Percentiles rank a stretch among this genome's conserved stretches.
Conservation (phyloP, 169 alveolate species). For the Plasmodium knowlesi region DNA sequence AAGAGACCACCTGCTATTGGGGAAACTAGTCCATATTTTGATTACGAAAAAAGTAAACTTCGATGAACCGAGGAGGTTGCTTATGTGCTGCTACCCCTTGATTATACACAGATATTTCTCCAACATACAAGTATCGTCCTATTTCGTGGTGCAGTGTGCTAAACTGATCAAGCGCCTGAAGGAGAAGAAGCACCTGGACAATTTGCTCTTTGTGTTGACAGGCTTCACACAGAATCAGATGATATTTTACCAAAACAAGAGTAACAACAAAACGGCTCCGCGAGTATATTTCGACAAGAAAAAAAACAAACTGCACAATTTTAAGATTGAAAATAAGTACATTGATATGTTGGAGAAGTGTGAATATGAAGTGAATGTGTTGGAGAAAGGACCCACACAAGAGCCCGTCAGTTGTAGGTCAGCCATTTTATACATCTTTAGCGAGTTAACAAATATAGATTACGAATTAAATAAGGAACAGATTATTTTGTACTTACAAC, state of each 20-base stretch:
- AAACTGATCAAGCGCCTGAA: conserved; percentile 34
- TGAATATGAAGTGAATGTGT: conserved; percentile 38
- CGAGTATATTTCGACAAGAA: conserved; percentile 24
- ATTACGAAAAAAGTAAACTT: conserved; percentile 38
- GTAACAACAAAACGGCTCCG: not conserved
- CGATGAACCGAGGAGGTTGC: conserved; percentile 34
- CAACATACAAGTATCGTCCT: conserved; percentile 33
- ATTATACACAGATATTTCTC: conserved; percentile 64
- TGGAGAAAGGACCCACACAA: not conserved
- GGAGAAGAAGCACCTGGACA: conserved; percentile 28
- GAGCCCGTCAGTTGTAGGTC: conserved; percentile 61
- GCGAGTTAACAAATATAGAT: conserved; percentile 44
- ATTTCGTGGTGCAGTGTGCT: conserved; percentile 54
- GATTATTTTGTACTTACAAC: conserved; percentile 15
- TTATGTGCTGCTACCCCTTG: conserved; percentile 60
- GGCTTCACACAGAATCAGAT: conserved; percentile 64
- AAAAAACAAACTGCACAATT: conserved; percentile 46
- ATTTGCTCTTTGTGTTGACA: conserved; percentile 49
- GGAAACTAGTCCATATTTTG: conserved; percentile 18
- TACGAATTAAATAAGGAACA: conserved; percentile 52
- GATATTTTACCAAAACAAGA: conserved; percentile 52
- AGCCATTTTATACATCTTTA: conserved; percentile 50
- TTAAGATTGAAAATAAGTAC: conserved; percentile 66
- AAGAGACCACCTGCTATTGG: conserved; percentile 18
- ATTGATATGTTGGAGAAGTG: conserved; percentile 42